A percentile compares a stretch with the other conserved stretches of the same genome.
Conservation (phyloP, 169 alveolate species). For the Toxoplasma gondii region DNA sequence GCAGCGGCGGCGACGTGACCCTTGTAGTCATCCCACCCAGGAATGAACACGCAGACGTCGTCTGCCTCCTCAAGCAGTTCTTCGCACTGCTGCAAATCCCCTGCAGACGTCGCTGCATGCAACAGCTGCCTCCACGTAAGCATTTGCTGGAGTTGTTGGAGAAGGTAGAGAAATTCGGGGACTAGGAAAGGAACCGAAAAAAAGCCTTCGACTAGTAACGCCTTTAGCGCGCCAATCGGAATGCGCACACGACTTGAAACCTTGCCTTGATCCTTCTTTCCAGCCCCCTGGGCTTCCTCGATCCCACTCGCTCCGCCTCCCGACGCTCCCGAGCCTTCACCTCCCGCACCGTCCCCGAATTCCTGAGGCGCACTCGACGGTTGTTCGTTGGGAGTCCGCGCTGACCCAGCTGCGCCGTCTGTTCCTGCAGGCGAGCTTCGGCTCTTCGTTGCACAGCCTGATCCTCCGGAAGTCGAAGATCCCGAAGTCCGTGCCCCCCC, state of each 20-base stretch:
- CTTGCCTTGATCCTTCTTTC: slow-evolving; percentile 49
- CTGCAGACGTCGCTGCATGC: slow-evolving; percentile 67
- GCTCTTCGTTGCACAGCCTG: too few species aligned
- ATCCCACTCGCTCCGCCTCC: not conserved
- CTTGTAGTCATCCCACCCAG: slow-evolving; percentile 68
- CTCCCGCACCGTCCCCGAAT: not conserved
- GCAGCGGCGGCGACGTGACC: slow-evolving; percentile 72
- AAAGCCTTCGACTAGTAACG: slow-evolving; percentile 57
- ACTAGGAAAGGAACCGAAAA: slow-evolving; percentile 51
- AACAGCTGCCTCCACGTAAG: slow-evolving; percentile 67
- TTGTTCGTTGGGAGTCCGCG: not conserved
- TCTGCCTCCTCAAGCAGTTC: slow-evolving; percentile 64
- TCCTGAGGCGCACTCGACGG: not conserved
- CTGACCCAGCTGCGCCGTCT: not conserved
- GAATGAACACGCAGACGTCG: slow-evolving; percentile 65
- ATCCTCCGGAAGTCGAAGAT: too few species aligned
- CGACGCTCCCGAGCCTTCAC: not conserved
- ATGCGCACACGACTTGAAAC: slow-evolving; percentile 2
- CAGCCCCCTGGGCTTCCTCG: slow-evolving; percentile 12
- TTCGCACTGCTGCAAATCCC: slow-evolving; percentile 68
- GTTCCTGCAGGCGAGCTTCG: too few species aligned
- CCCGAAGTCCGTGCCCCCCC: not conserved
- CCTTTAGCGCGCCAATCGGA: slow-evolving; percentile 51
- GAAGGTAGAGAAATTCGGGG: slow-evolving; percentile 59
- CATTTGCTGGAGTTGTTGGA: slow-evolving; percentile 70